Conservation (phyloP, 1,139 yeast genomes). For the Pichia sp. region DNA sequence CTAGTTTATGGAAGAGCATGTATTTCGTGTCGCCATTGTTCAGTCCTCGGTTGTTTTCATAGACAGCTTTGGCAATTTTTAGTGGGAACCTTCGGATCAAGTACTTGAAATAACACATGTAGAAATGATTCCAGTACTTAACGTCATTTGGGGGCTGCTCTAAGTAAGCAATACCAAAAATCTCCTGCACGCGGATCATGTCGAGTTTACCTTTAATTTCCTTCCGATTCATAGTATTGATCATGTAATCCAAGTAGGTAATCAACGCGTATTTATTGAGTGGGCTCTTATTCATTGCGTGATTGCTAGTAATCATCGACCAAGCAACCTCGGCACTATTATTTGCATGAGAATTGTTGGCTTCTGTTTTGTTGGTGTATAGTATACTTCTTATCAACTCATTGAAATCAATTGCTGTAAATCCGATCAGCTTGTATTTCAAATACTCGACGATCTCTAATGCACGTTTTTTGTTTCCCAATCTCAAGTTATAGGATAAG, state of each 20-base stretch:
- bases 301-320: slow-evolving; percentile 24
- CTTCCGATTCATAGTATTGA: slow-evolving; percentile 13
- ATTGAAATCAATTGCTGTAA: slow-evolving; percentile 26
- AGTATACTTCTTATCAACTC: slow-evolving; percentile 26
- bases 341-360: not conserved
- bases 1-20: slow-evolving; percentile 17
- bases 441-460: slow-evolving; percentile 33
- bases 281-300: slow-evolving; percentile 1
- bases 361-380: not conserved
- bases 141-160: slow-evolving; percentile 14
- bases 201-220: slow-evolving; percentile 13
- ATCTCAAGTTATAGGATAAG: slow-evolving; percentile 36
- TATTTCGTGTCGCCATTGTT: not conserved
- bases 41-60: slow-evolving; percentile 15
- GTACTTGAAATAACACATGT: slow-evolving; percentile 29
- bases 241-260: slow-evolving; percentile 28
- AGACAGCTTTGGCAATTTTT: slow-evolving; percentile 22
- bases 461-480: slow-evolving; percentile 39
- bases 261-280: slow-evolving; percentile 26
- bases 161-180: slow-evolving; percentile 19
- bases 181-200: slow-evolving; percentile 22
- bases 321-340: slow-evolving; percentile 22
- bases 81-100: slow-evolving; percentile 25
- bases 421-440: slow-evolving; percentile 22
- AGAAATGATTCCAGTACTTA: slow-evolving; percentile 30